phyloP scores from a whole-genome alignment of 345 rosid genomes.

The Pelargonium nanum region DNA sequence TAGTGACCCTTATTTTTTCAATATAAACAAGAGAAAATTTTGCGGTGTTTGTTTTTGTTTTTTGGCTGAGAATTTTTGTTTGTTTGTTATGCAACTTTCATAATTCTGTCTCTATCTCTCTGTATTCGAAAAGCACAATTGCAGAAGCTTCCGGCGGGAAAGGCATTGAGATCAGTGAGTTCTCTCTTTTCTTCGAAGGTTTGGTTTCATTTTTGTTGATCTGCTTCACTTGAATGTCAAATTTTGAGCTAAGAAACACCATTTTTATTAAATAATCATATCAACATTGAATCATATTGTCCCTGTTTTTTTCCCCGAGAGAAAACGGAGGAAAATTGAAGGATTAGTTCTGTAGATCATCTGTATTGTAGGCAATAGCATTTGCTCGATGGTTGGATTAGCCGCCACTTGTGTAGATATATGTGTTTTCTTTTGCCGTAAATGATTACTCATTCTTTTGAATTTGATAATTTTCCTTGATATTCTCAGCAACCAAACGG shows the following conservation, averaged over 20 bases:
- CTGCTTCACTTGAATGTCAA: neutral
- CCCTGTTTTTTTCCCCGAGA: neutral
- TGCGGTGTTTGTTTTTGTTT: neutral
- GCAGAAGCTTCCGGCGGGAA: conserved; percentile 27
- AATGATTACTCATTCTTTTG: too few relatives aligned
- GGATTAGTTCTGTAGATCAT: neutral
- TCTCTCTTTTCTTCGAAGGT: neutral
- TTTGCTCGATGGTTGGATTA: neutral
- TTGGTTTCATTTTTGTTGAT: neutral
- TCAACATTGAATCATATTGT: neutral
- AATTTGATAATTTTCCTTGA: neutral
- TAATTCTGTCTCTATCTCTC: neutral
- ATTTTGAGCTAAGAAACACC: neutral
- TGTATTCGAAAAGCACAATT: too few relatives aligned
- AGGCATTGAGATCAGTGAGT: conserved; percentile 28
- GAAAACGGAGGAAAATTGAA: neutral
- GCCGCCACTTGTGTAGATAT: neutral
- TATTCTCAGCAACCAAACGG: neutral
- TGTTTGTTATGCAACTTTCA: neutral
- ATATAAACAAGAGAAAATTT: too few relatives aligned
- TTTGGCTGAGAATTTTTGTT: neutral
- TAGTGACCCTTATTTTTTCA: too few relatives aligned
- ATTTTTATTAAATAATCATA: too few relatives aligned
- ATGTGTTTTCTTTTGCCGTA: neutral
- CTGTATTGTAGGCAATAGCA: too few relatives aligned